Conservation (phyloP, 2,329 filamentous ascomycete genomes). For the Venturia asperata region DNA sequence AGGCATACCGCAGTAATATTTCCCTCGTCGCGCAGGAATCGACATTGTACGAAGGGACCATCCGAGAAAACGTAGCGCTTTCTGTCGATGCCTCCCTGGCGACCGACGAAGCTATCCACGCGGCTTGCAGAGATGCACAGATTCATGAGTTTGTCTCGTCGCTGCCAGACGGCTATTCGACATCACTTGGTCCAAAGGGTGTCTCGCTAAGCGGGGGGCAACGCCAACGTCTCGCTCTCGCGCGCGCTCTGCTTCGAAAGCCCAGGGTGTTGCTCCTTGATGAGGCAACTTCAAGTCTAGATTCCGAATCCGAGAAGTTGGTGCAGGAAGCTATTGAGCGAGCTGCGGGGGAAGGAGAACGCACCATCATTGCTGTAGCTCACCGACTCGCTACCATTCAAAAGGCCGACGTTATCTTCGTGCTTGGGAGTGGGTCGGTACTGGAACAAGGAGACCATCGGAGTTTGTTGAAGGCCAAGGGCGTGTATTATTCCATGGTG, state of each 20-base stretch:
- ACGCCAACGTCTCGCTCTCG: slow-evolving; percentile 31
- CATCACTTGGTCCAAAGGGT: slow-evolving; percentile 32
- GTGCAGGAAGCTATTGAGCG: slow-evolving; percentile 32
- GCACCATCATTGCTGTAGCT: slow-evolving; percentile 32
- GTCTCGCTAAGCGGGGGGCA: slow-evolving; percentile 31
- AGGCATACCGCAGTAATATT: slow-evolving; percentile 36
- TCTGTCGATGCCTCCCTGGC: slow-evolving; percentile 27
- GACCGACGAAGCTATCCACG: slow-evolving; percentile 28
- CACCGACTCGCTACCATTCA: slow-evolving; percentile 34
- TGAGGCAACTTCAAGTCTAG: slow-evolving; percentile 30
- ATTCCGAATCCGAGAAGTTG: slow-evolving; percentile 31
- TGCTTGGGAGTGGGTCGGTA: no score
- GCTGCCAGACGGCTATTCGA: slow-evolving; percentile 31
- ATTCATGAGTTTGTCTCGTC: slow-evolving; percentile 35
- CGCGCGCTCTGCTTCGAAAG: slow-evolving; percentile 29
- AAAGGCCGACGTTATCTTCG: slow-evolving; percentile 34
- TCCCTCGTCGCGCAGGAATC: slow-evolving; percentile 43
- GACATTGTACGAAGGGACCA: slow-evolving; percentile 38
- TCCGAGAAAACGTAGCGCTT: slow-evolving; percentile 34
- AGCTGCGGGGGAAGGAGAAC: slow-evolving; percentile 26
- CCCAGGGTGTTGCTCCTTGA: slow-evolving; percentile 31
- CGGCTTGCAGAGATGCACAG: slow-evolving; percentile 31
- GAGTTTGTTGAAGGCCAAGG: no score
- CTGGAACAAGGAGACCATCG: no score
- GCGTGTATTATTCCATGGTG: no score